A percentile compares a stretch with the other conserved stretches of the same genome.
Conservation (phyloP, 108 stramenopile species). For the Schizochytrium sp. region DNA sequence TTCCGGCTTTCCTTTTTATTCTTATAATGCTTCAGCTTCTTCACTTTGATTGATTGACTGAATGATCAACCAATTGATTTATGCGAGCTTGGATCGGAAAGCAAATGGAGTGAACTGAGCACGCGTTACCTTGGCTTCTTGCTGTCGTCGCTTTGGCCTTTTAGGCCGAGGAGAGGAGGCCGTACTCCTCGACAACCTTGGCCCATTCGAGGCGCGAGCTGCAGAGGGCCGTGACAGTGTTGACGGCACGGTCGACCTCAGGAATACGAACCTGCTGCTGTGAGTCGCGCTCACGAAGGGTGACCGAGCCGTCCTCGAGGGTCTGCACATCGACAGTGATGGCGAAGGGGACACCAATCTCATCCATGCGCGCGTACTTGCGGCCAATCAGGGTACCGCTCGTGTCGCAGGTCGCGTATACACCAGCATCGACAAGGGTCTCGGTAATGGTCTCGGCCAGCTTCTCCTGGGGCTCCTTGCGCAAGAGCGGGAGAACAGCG, state of each 20-base stretch:
- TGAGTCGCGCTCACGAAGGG: conserved; percentile 94
- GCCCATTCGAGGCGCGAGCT: neutral
- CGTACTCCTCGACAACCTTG: neutral
- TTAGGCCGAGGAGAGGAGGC: neutral
- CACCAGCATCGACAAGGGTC: conserved; percentile 67
- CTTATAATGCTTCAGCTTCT: no score
- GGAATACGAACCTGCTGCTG: conserved; percentile 79
- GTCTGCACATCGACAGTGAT: conserved; percentile 97
- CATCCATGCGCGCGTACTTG: conserved; percentile 90
- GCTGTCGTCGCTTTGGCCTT: no score
- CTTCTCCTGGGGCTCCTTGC: neutral
- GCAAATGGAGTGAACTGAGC: no score
- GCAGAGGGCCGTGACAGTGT: conserved; percentile 35
- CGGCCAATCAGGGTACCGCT: conserved; percentile 77
- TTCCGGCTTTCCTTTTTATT: no score
- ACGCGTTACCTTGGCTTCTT: no score
- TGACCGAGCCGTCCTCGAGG: conserved; percentile 73
- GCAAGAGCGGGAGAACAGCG: conserved; percentile 68
- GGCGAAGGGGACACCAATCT: conserved; percentile 95
- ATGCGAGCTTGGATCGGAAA: no score
- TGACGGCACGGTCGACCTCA: conserved; percentile 57
- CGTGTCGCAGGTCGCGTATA: conserved; percentile 79
- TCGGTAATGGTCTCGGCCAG: conserved; percentile 58
- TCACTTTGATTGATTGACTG: no score
- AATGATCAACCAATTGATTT: no score